Conservation (phyloP, 805 yeast genomes). For the Saccharomycodes ludwigii region DNA sequence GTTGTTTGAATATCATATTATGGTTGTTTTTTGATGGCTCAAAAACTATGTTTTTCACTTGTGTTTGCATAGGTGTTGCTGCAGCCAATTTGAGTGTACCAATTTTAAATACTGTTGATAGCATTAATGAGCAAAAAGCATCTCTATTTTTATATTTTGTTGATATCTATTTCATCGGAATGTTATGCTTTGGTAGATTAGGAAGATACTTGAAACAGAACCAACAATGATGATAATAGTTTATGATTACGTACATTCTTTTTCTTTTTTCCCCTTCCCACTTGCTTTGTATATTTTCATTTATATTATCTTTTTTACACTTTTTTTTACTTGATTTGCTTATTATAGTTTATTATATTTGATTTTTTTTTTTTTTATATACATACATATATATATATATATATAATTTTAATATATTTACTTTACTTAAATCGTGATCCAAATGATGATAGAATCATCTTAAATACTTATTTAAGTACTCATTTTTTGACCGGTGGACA, state of each 20-base stretch:
- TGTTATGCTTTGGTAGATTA: conserved; percentile 55
- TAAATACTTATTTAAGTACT: too few relatives aligned
- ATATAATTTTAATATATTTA: too few relatives aligned
- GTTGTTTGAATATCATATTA: conserved; percentile 47
- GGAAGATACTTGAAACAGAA: conserved; percentile 35
- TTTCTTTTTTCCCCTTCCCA: too few relatives aligned
- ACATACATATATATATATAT: too few relatives aligned
- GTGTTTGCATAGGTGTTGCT: conserved; percentile 18
- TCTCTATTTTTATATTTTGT: conserved; percentile 16
- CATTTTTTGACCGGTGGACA: too few relatives aligned
- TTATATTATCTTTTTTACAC: not conserved
- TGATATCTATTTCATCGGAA: conserved; percentile 53
- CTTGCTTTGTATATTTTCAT: not conserved
- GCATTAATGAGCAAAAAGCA: not conserved
- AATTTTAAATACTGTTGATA: not conserved
- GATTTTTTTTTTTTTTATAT: too few relatives aligned
- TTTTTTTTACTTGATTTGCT: not conserved
- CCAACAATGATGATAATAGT: too few relatives aligned
- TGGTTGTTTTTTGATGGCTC: conserved; percentile 60
- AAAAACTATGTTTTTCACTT: conserved; percentile 34
- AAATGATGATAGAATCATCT: too few relatives aligned
- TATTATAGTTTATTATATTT: too few relatives aligned
- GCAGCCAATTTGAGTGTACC: conserved; percentile 4
- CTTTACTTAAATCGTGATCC: too few relatives aligned
- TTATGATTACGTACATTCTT: too few relatives aligned